A percentile compares a stretch with the other conserved stretches of the same genome.
These are phyloP conservation scores for Rubia balearica DNA, from an alignment of 305 asterid genomes.

Conservation along the genomic window DNA sequence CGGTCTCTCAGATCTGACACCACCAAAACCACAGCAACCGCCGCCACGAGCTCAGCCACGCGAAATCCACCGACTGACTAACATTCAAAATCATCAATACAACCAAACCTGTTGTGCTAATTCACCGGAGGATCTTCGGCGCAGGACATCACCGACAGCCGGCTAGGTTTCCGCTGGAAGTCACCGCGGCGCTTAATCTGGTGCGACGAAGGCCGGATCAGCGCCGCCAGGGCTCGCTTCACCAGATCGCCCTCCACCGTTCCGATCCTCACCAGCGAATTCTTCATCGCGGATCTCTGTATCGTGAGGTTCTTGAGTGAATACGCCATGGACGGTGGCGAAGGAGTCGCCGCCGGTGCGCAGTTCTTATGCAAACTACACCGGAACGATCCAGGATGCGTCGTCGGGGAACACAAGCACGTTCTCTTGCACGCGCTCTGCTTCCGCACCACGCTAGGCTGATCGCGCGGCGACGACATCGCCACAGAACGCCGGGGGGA, in stretches of 20 bases:
- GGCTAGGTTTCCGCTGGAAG: conserved; percentile 61
- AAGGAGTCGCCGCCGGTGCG: conserved; percentile 15
- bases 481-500: conserved; percentile 58
- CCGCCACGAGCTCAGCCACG: not conserved
- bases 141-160: conserved; percentile 58
- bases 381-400: conserved; percentile 81
- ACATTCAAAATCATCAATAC: conserved; percentile 23
- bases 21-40: not conserved
- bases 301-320: conserved; percentile 66
- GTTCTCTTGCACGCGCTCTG: conserved; percentile 40
- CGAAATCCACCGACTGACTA: not conserved
- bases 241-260: conserved; percentile 90
- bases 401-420: conserved; percentile 76
- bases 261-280: conserved; percentile 87
- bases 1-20: conserved; percentile 21
- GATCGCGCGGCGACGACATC: conserved; percentile 26
- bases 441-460: conserved; percentile 52
- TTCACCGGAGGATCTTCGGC: conserved; percentile 23
- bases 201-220: conserved; percentile 94
- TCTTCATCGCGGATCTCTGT: conserved; percentile 97
- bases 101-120: conserved; percentile 28
- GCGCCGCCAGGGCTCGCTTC: conserved; percentile 70
- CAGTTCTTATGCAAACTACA: conserved; percentile 66
- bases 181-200: conserved; percentile 70
- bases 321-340: conserved; percentile 37